A percentile compares a stretch with the other conserved stretches of the same genome.
Evolutionary conservation across 192 early-diverging fungal genomes (phyloP).

Genomic region (Phycomyces nitens): DNA sequence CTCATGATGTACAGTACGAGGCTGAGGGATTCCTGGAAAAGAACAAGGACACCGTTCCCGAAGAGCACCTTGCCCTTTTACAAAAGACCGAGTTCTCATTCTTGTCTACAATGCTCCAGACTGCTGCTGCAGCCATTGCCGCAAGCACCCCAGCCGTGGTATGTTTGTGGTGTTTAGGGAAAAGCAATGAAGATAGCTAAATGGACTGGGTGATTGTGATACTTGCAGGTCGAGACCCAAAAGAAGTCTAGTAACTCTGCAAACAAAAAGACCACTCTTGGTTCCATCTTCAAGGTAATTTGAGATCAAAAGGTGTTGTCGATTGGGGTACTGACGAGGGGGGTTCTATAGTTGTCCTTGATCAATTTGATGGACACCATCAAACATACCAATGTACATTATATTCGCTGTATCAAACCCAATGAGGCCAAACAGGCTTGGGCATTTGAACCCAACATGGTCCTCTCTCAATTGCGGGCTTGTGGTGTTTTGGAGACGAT

Average conservation of each 20-base stretch:
- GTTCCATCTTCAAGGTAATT: slow-evolving; percentile 83
- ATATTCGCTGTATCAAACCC: slow-evolving; percentile 99
- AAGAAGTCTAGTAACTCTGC: slow-evolving; percentile 51
- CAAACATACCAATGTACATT: slow-evolving; percentile 87
- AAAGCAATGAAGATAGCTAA: too few relatives aligned
- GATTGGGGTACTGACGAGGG: too few relatives aligned
- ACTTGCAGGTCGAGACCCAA: slow-evolving; percentile 18
- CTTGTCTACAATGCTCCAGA: slow-evolving; percentile 73
- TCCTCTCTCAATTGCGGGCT: slow-evolving; percentile 89
- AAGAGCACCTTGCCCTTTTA: slow-evolving; percentile 81
- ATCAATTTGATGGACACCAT: slow-evolving; percentile 95
- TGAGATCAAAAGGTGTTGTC: not conserved
- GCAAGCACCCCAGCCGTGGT: slow-evolving; percentile 40
- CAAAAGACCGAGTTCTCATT: slow-evolving; percentile 76
- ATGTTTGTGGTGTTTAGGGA: too few relatives aligned
- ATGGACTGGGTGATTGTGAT: too few relatives aligned
- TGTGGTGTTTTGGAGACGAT: slow-evolving; percentile 99
- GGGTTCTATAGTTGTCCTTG: slow-evolving; percentile 58
- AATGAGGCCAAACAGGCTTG: slow-evolving; percentile 92
- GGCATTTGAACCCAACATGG: slow-evolving; percentile 91
- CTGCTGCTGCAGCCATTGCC: slow-evolving; percentile 36
- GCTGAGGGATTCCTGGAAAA: slow-evolving; percentile 97
- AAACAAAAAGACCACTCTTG: slow-evolving; percentile 83
- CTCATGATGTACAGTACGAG: slow-evolving; percentile 91
- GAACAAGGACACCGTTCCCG: slow-evolving; percentile 98